These are phyloP conservation scores for Phytophthora citrophthora DNA, from an alignment of 352 stramenopile species.

Conservation along the genomic window DNA sequence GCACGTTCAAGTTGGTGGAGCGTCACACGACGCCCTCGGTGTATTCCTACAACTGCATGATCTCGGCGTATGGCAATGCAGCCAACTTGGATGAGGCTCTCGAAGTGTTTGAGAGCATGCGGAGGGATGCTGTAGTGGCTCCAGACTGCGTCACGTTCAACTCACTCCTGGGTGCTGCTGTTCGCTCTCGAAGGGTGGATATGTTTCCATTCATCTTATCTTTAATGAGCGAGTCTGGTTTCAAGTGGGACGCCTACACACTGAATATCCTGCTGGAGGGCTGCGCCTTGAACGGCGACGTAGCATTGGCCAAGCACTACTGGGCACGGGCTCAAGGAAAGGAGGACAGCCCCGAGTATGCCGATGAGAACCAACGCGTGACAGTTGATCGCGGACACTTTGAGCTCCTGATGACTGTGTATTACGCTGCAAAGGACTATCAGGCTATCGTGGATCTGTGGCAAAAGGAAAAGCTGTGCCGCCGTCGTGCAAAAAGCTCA, in stretches of 20 bases:
- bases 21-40: slow-evolving; percentile 58
- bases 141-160: slow-evolving; percentile 80
- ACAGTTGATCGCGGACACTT: slow-evolving; percentile 70
- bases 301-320: slow-evolving; percentile 57
- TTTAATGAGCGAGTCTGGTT: slow-evolving; percentile 47
- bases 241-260: slow-evolving; percentile 79
- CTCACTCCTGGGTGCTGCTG: slow-evolving; percentile 60
- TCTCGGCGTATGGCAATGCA: slow-evolving; percentile 80
- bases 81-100: slow-evolving; percentile 70
- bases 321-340: slow-evolving; percentile 52
- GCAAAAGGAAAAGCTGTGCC: slow-evolving; percentile 60
- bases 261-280: slow-evolving; percentile 79
- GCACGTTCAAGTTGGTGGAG: slow-evolving; percentile 73
- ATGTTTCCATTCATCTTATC: slow-evolving; percentile 61
- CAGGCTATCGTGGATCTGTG: slow-evolving; percentile 60
- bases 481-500: slow-evolving; percentile 68
- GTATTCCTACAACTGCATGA: slow-evolving; percentile 88
- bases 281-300: slow-evolving; percentile 53
- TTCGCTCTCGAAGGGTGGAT: slow-evolving; percentile 60
- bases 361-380: slow-evolving; percentile 42
- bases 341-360: slow-evolving; percentile 1
- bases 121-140: slow-evolving; percentile 24
- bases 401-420: slow-evolving; percentile 79
- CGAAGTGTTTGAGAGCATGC: slow-evolving; percentile 57
- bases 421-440: slow-evolving; percentile 64